These are phyloP conservation scores for Aspergillus hortae DNA, from an alignment of 2,329 filamentous ascomycete genomes.

Conservation along the genomic window DNA sequence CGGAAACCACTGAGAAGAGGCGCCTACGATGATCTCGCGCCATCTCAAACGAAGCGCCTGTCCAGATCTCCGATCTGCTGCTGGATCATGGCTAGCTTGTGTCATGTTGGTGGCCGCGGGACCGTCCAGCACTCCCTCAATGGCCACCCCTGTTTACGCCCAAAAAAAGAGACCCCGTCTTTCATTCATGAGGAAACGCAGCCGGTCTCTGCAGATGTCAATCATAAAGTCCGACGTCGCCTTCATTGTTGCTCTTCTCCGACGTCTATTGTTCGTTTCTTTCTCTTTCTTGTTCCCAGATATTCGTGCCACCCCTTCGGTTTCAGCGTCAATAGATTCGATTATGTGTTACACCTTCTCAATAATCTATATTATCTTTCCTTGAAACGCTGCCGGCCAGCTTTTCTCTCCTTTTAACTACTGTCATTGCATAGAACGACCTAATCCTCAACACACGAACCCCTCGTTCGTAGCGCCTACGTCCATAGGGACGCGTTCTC, in stretches of 20 bases:
- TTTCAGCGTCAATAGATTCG: conserved; percentile 15
- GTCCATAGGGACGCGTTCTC: neutral
- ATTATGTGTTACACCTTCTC: conserved; percentile 12
- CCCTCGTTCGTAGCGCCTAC: neutral
- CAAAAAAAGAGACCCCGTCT: neutral
- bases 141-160: neutral
- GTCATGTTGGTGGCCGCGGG: neutral
- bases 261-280: neutral
- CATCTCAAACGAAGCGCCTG: conserved; percentile 23
- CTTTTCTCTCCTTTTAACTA: neutral
- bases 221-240: conserved; percentile 4
- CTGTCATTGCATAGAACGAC: neutral
- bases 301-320: conserved; percentile 4
- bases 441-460: too few species aligned
- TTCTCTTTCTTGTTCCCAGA: conserved; percentile 1
- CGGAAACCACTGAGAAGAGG: conserved; percentile 13
- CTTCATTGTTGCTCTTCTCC: neutral
- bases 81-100: neutral
- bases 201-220: neutral
- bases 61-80: neutral
- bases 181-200: neutral
- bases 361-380: conserved; percentile 8
- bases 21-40: conserved; percentile 13
- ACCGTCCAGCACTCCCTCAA: neutral
- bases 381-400: conserved; percentile 18